Percentiles rank a stretch among this genome's conserved stretches.
Conservation (phyloP, 805 yeast genomes). For the Candida mattraensis region DNA sequence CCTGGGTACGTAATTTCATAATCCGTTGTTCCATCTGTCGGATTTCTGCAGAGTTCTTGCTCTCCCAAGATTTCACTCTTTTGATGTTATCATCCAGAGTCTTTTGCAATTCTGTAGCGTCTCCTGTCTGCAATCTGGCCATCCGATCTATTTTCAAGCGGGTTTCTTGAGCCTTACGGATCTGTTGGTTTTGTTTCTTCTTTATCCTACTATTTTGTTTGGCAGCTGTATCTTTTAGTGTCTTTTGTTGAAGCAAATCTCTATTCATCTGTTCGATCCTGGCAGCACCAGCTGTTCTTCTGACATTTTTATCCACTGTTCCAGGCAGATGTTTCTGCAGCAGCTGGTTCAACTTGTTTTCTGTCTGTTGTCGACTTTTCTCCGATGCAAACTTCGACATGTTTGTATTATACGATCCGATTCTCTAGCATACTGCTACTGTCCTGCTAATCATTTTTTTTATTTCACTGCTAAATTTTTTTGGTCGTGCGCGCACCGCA, state of each 20-base stretch:
- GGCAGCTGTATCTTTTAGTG: slow-evolving; percentile 8
- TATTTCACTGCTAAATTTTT: slow-evolving; percentile 3
- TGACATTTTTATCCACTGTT: slow-evolving; percentile 1
- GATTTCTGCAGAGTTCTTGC: slow-evolving; percentile 39
- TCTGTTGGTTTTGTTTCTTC: slow-evolving; percentile 14
- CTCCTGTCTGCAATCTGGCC: slow-evolving; percentile 25
- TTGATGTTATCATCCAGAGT: slow-evolving; percentile 42
- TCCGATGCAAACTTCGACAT: slow-evolving; percentile 11
- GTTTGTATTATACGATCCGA: background rate
- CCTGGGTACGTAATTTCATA: slow-evolving; percentile 43
- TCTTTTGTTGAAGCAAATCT: slow-evolving; percentile 14
- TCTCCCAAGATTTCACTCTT: slow-evolving; percentile 42
- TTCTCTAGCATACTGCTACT: no score
- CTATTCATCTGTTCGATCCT: slow-evolving; percentile 25
- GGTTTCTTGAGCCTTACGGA: slow-evolving; percentile 19
- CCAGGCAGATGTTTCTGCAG: slow-evolving; percentile 28
- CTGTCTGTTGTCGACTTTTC: slow-evolving; percentile 16
- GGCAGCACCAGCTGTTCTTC: slow-evolving; percentile 24
- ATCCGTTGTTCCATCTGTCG: slow-evolving; percentile 43
- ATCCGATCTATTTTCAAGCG: slow-evolving; percentile 22
- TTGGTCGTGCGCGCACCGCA: slow-evolving; percentile 6
- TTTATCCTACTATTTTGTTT: slow-evolving; percentile 3
- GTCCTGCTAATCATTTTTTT: slow-evolving; percentile 9
- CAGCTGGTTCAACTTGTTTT: slow-evolving; percentile 27
- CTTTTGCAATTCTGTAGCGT: slow-evolving; percentile 35